Evolutionary conservation across 352 stramenopile genomes (phyloP), one percentile per base, ranked within the genome.

Genomic region (Pythium volutum): DNA sequence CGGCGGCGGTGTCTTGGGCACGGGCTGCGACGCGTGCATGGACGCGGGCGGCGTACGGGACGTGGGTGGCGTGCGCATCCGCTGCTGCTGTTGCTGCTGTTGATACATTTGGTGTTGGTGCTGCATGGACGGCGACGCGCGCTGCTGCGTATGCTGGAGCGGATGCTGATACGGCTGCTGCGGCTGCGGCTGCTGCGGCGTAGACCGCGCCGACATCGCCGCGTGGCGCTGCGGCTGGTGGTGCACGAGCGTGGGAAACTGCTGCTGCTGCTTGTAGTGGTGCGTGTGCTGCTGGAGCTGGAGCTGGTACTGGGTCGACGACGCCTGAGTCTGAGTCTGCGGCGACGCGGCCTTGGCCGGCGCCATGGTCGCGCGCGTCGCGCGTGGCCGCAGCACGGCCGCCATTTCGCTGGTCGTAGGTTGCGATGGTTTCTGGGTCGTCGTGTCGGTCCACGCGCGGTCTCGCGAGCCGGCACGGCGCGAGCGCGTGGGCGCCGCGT

Each of bases 381-480:
- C 50, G 20, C 59, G 50, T 36, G 56, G 46, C 23, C 56, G 56
- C 46, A 64, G 34, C 23, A 41, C n/a, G 33, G 57, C 34, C 14
- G 25, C 23, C 47, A 42, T 42, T 8, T 39, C 48, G 38, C 26
- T 42, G 23, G 20, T 15, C 36, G 36, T 18, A 7, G 36, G 26
- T 8, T 53, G 53, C 16, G 39, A 22, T 7, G 39, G 25, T 26
- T 58, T 20, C 20, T 34, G 25, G 22, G 31, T 27, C 23, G 53
- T 63, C 16, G 53, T 56, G 48, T 66, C 59, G 38, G 59, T 66
- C 36, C 48, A 49, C 20, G 59, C 46, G n/a, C 61, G 61, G 20
- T 68, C 61, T 16, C 61, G 61, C 38, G 61, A 57, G 20, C 54
- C 55, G 45, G 53, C 53, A 31, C 61, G 61, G 22, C 45, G 47